Evolutionary conservation across 2,329 filamentous ascomycete genomes (phyloP), one percentile per base, ranked within the genome.

Genomic region (Alternaria arborescens): DNA sequence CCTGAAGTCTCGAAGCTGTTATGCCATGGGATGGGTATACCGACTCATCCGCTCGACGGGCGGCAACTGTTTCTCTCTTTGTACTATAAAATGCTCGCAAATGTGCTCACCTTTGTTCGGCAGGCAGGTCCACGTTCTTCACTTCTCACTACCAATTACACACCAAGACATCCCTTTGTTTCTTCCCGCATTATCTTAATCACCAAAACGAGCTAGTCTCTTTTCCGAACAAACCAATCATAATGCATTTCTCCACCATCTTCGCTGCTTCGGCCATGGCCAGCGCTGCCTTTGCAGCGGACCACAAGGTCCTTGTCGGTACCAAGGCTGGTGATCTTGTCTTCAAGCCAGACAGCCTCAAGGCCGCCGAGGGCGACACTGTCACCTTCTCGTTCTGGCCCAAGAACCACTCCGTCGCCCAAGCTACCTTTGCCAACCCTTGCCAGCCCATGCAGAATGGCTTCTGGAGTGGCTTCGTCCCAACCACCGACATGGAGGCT

Each of bases 351-450:
- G 72, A 75, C 60, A 73, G 58, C 63, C 64, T 77, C 60, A 70
- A 66, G 20, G 78, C 78, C 11, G 72, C 70, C 20, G 60, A 76
- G 58, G 78, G 77, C 40, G 78, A 80, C 58, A 78, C 70, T 30
- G 73, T 80, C 48, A 73, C 65, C 20, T 80, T 79, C 73, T 64
- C 69, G 51, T 80, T 79, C 71, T 78, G 73, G 72, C 75, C 77
- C 52, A 75, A 75, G 68, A 77, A 77, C 68, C 78, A 80, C 70
- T 78, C 75, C 41, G 73, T 79, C 55, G 77, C 75, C 22, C 76
- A 79, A 60, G 69, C 71, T 28, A 64, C 74, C 43, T 79, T 79
- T 57, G 72, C 58, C 51, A 59, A 61, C 8, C 76, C 78, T 41
- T 80, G 78, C 66, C 52, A 71, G 54, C 78, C 78, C 11, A 52